A percentile compares a stretch with the other conserved stretches of the same genome.
phyloP scores from a whole-genome alignment of 371 early-diverging fungal genomes.

The Apophysomyces ossiformis region DNA sequence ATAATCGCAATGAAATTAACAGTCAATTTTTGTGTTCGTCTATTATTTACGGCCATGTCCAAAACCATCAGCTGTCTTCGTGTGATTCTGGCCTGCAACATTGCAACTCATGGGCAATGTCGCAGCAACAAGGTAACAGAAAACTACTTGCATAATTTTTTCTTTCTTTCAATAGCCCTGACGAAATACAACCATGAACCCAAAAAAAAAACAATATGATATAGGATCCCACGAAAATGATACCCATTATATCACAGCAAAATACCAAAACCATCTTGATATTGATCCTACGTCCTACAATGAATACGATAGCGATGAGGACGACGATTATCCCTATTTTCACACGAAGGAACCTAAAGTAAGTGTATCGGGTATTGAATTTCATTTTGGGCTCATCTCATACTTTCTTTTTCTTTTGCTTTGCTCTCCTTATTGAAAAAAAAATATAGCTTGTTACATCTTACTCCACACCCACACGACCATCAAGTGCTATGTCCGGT shows the following conservation, averaged over 20 bases:
- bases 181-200: no score
- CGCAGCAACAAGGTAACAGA: constrained; percentile 15
- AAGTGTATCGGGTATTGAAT: not conserved
- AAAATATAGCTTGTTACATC: not conserved
- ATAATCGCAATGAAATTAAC: no score
- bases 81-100: constrained; percentile 19
- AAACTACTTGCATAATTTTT: not conserved
- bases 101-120: constrained; percentile 12
- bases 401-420: no score
- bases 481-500: constrained; percentile 6
- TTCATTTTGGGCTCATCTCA: constrained; percentile 13
- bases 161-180: not conserved
- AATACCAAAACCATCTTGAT: constrained; percentile 1
- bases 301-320: constrained; percentile 3
- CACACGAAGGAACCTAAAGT: not conserved
- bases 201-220: no score
- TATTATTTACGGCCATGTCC: not conserved
- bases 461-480: constrained; percentile 12
- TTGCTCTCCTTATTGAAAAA: constrained; percentile 7
- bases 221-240: constrained; percentile 2
- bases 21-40: no score
- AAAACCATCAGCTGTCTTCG: constrained; percentile 20
- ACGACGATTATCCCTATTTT: not conserved
- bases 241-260: constrained; percentile 5
- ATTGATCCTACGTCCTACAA: constrained; percentile 8